Evolutionary conservation across 495 filamentous ascomycete genomes (phyloP).

Genomic region (Immersiella caudata): DNA sequence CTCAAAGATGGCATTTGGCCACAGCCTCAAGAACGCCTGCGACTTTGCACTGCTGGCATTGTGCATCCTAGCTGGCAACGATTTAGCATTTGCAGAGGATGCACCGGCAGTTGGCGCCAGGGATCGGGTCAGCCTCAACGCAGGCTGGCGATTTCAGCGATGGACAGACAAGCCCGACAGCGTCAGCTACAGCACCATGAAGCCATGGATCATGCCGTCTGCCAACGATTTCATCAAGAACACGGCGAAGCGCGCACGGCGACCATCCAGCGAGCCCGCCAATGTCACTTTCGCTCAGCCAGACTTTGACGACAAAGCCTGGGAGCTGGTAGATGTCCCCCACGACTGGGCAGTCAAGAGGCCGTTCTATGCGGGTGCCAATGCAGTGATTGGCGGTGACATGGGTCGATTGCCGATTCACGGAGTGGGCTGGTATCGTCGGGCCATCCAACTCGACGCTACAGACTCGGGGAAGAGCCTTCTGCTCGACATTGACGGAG

Average conservation of each 20-base stretch:
- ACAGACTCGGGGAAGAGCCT: conserved; percentile 42
- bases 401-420: conserved; percentile 60
- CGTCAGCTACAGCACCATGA: conserved; percentile 29
- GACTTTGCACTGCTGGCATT: not conserved
- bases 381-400: conserved; percentile 53
- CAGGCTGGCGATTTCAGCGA: conserved; percentile 33
- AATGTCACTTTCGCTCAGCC: conserved; percentile 19
- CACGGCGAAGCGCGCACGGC: conserved; percentile 12
- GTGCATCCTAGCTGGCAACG: not conserved
- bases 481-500: conserved; percentile 54
- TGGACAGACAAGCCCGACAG: conserved; percentile 29
- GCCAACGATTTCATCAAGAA: conserved; percentile 33
- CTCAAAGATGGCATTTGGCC: not conserved
- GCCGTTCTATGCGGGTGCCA: conserved; percentile 41
- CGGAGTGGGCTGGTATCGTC: conserved; percentile 56
- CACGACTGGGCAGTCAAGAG: conserved; percentile 59
- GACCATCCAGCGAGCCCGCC: conserved; percentile 10
- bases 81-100: not conserved
- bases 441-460: conserved; percentile 35
- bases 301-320: conserved; percentile 25
- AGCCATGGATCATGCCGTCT: conserved; percentile 31
- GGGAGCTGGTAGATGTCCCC: conserved; percentile 29
- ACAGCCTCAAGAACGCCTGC: not conserved
- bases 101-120: not conserved
- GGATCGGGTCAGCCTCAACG: conserved; percentile 29